These are phyloP conservation scores for Przewalskia tangutica DNA, from an alignment of 257 asterid genomes.

Conservation along the genomic window DNA sequence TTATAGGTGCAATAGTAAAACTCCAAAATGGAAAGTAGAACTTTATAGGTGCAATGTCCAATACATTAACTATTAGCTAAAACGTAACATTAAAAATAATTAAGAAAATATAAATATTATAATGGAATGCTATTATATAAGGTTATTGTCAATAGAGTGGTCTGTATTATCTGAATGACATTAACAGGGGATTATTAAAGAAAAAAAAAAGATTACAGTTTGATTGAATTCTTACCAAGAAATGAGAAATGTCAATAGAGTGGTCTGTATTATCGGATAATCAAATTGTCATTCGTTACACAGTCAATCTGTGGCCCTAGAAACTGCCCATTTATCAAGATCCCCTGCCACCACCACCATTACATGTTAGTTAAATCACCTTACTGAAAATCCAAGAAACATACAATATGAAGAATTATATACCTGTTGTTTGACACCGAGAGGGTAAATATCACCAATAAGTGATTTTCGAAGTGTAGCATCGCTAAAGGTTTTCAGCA, in stretches of 20 bases:
- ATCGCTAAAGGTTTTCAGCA: conserved; percentile 75
- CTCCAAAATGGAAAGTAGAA: too few relatives aligned
- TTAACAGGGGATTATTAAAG: neutral
- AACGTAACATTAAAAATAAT: too few relatives aligned
- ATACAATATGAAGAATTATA: neutral
- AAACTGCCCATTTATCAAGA: conserved; percentile 87
- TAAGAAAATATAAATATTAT: too few relatives aligned
- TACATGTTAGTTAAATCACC: neutral
- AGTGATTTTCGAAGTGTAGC: conserved; percentile 75
- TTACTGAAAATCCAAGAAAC: neutral
- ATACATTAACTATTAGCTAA: too few relatives aligned
- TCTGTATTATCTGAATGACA: too few relatives aligned
- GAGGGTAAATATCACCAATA: conserved; percentile 68
- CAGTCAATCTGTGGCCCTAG: conserved; percentile 97
- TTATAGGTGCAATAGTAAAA: too few relatives aligned
- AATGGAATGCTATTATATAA: too few relatives aligned
- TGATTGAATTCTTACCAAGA: conserved; percentile 49
- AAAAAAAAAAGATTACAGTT: neutral
- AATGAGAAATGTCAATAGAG: conserved; percentile 73
- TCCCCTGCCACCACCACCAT: conserved; percentile 43
- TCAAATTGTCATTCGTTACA: conserved; percentile 85
- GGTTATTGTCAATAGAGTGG: too few relatives aligned
- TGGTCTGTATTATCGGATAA: conserved; percentile 84
- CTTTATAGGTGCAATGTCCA: too few relatives aligned
- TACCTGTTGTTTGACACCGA: conserved; percentile 89